Evolutionary conservation across 805 yeast species (phyloP).

Genomic region (Metschnikowia hibisci): DNA sequence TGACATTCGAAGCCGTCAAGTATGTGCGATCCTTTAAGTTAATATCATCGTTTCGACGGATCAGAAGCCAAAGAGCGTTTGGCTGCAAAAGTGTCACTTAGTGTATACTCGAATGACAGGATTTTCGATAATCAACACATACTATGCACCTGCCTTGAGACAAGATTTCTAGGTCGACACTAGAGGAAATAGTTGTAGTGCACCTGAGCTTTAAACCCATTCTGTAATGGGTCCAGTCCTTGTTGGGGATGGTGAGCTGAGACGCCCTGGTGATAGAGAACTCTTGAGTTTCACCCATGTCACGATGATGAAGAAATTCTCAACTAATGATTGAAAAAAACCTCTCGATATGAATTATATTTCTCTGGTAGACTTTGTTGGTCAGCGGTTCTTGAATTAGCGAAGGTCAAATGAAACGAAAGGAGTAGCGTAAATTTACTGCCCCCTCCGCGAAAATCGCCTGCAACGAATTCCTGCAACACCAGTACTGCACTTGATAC

Average conservation of each 20-base stretch:
- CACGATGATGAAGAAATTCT: too few relatives aligned
- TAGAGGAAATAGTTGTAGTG: slow-evolving; percentile 7
- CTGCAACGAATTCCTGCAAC: too few relatives aligned
- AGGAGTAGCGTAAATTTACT: too few relatives aligned
- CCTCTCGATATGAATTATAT: too few relatives aligned
- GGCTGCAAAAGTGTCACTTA: slow-evolving; percentile 2
- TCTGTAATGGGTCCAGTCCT: slow-evolving; percentile 21
- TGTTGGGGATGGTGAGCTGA: slow-evolving; percentile 18
- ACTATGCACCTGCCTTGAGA: slow-evolving; percentile 20
- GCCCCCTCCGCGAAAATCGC: too few relatives aligned
- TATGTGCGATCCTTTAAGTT: slow-evolving; percentile 15
- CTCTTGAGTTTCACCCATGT: slow-evolving; percentile 16
- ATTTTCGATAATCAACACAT: slow-evolving; percentile 5
- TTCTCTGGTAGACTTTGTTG: too few relatives aligned
- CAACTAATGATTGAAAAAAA: too few relatives aligned
- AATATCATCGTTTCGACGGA: background rate
- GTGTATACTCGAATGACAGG: background rate
- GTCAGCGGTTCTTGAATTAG: too few relatives aligned
- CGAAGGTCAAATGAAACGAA: too few relatives aligned
- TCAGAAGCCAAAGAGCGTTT: background rate
- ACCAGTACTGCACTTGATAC: too few relatives aligned
- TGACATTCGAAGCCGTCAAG: slow-evolving; percentile 13
- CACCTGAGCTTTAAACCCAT: slow-evolving; percentile 20
- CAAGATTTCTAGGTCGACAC: slow-evolving; percentile 13
- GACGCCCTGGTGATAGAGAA: slow-evolving; percentile 18